Percentiles rank a stretch among this genome's conserved stretches.
Evolutionary conservation across 108 stramenopile species (phyloP).

Genomic region (Nannochloropsis salina): DNA sequence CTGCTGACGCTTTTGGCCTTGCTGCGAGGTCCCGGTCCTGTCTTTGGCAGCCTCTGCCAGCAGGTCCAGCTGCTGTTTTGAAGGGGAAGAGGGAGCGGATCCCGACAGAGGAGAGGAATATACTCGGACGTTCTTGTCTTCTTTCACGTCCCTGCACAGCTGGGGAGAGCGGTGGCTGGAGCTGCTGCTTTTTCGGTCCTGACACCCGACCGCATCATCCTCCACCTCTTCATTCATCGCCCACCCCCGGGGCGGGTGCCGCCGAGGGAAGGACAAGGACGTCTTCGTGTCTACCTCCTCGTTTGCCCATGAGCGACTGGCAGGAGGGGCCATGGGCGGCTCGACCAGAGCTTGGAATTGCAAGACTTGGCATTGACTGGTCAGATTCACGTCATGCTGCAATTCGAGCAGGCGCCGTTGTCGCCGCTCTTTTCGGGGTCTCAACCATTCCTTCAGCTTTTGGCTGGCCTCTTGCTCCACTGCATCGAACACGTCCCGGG

Average conservation of each 20-base stretch:
- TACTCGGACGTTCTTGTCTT: neutral
- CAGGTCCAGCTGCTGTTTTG: neutral
- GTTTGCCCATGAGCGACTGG: neutral
- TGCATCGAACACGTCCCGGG: neutral
- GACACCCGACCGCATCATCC: neutral
- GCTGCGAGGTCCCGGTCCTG: neutral
- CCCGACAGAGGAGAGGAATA: neutral
- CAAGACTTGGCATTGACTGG: neutral
- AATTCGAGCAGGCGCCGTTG: neutral
- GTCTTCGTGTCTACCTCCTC: neutral
- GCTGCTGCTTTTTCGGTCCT: slow-evolving; percentile 2
- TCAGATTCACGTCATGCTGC: neutral
- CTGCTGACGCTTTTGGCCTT: neutral
- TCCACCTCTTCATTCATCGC: neutral
- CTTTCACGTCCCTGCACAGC: neutral
- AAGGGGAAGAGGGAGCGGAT: neutral
- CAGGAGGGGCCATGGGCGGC: neutral
- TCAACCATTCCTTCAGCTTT: slow-evolving; percentile 2
- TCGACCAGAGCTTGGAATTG: neutral
- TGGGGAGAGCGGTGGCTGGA: neutral
- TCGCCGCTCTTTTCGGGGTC: neutral
- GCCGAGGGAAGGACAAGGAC: neutral
- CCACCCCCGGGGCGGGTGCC: neutral
- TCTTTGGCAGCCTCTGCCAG: neutral
- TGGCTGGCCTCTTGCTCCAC: neutral